phyloP scores from a whole-genome alignment of 768 basidiomycete genomes.

The Pleurotus tuber-regium region DNA sequence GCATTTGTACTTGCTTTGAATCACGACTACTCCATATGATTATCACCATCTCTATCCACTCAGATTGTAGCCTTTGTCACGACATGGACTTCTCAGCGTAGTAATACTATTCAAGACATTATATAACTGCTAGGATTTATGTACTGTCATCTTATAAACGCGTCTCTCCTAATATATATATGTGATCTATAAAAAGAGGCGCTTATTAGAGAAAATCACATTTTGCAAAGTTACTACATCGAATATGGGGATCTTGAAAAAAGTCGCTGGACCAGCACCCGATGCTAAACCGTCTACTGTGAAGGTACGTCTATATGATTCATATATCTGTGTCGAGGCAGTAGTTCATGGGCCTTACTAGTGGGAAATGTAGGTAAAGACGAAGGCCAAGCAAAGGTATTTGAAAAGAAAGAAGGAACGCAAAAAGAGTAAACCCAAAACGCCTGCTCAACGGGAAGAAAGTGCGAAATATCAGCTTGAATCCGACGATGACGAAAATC shows the following conservation, averaged over 20 bases:
- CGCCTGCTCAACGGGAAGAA: background rate
- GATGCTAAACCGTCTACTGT: conserved; percentile 5
- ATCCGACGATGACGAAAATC: conserved; percentile 24
- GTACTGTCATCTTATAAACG: background rate
- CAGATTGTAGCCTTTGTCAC: conserved; percentile 6
- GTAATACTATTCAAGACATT: background rate
- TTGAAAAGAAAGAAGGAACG: conserved; percentile 69
- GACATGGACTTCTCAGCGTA: conserved; percentile 6
- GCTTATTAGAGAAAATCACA: too few species aligned
- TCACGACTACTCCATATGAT: background rate
- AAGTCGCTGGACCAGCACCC: background rate
- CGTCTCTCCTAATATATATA: too few species aligned
- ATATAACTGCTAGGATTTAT: conserved; percentile 7
- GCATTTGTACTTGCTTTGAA: background rate
- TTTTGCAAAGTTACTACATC: too few species aligned
- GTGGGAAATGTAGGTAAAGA: conserved; percentile 24
- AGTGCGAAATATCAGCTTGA: conserved; percentile 14
- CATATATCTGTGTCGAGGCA: background rate
- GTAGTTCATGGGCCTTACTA: conserved; percentile 4
- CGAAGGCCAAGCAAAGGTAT: conserved; percentile 72
- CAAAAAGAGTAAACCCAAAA: conserved; percentile 40
- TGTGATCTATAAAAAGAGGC: too few species aligned
- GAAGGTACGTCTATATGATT: background rate
- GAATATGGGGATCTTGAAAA: conserved; percentile 8
- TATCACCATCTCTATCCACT: conserved; percentile 1